Base-by-base conservation (phyloP, 1,284 basidiomycete genomes). In the Cutaneotrichosporon sp. region DNA sequence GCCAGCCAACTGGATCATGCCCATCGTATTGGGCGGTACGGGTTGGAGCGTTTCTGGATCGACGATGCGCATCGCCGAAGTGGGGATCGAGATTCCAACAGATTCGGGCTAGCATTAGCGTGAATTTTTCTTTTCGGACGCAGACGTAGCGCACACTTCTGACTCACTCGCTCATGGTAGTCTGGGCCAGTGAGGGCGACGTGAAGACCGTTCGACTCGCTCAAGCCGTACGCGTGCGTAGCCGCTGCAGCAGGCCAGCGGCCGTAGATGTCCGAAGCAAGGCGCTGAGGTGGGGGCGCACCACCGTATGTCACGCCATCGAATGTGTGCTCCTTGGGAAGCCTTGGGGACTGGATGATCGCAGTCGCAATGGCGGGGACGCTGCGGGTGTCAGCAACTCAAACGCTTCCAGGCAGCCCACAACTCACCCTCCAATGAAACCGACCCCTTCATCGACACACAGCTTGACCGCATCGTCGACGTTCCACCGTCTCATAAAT, bases 231-330 rank as follows among this genome's bases (percentile, higher is more conserved):
- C 1, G 67, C 71, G 46, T 72, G 68, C 5, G 52, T 39, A 9
- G 51, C 34, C 2, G 46, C 12, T 2, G 45, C 62, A 26, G 58
- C 65, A 0, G 71, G 70, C 65, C 65, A 72, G 49, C 62, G 55
- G 11, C 48, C 43, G 27, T 60, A 61, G 16, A 70, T 61, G 44
- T 71, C 67, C 11, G 41, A 53, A 0, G 67, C 66, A 8, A 72
- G 60, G 24, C 67, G 55, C 34, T 61, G 61, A 16, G 65, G 64
- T 0, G 68, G 63, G 5, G 71, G 65, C 5, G 70, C 71, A 10
- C 71, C 71, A 6, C 71, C 71, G 34, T 70, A 72, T 33, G 68
- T 67, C 10, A 71, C 56, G 2, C 61, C 67, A 14, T 68, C 65
- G 48, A 70, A 64, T 1, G 51, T 31, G 31, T 53, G 54, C 25